phyloP scores from a whole-genome alignment of 2,329 filamentous ascomycete genomes.

The Clonostachys rosea region DNA sequence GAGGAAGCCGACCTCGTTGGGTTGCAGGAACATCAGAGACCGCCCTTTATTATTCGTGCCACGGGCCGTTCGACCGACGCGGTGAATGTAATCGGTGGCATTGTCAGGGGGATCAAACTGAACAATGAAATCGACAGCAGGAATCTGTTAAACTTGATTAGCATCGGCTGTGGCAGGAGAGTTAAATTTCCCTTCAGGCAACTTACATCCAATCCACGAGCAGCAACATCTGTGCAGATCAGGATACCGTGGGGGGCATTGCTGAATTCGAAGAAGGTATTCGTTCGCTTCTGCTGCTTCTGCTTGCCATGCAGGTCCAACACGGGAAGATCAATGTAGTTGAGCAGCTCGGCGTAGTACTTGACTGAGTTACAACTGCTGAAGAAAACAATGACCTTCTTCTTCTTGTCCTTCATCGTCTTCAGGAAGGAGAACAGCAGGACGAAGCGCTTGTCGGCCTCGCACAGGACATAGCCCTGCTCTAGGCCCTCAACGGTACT shows the following conservation, averaged over 20 bases:
- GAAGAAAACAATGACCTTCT: slow-evolving; percentile 98
- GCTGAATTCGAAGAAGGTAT: slow-evolving; percentile 94
- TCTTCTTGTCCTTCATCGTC: slow-evolving; percentile 70
- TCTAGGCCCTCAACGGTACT: slow-evolving; percentile 91
- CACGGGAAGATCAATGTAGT: slow-evolving; percentile 93
- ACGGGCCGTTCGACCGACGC: slow-evolving; percentile 89
- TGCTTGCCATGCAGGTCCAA: slow-evolving; percentile 89
- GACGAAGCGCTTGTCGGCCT: slow-evolving; percentile 89
- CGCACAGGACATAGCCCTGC: slow-evolving; percentile 92
- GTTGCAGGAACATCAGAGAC: slow-evolving; percentile 92
- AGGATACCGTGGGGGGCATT: slow-evolving; percentile 75
- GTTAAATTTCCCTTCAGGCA: background rate
- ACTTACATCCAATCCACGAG: slow-evolving; percentile 80
- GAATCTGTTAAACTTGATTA: slow-evolving; percentile 51
- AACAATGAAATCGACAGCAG: slow-evolving; percentile 92
- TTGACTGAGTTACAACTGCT: slow-evolving; percentile 90
- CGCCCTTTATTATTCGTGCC: slow-evolving; percentile 79
- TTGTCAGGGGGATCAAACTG: slow-evolving; percentile 95
- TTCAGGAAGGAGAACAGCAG: slow-evolving; percentile 93
- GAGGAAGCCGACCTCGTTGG: slow-evolving; percentile 87
- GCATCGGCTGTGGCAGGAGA: background rate
- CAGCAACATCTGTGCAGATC: slow-evolving; percentile 95
- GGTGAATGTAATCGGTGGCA: slow-evolving; percentile 88
- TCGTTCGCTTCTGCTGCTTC: slow-evolving; percentile 98
- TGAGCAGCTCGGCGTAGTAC: slow-evolving; percentile 91